These are phyloP conservation scores for Simplicillium aogashimaense DNA, from an alignment of 2,329 filamentous ascomycete species.

Conservation along the genomic window DNA sequence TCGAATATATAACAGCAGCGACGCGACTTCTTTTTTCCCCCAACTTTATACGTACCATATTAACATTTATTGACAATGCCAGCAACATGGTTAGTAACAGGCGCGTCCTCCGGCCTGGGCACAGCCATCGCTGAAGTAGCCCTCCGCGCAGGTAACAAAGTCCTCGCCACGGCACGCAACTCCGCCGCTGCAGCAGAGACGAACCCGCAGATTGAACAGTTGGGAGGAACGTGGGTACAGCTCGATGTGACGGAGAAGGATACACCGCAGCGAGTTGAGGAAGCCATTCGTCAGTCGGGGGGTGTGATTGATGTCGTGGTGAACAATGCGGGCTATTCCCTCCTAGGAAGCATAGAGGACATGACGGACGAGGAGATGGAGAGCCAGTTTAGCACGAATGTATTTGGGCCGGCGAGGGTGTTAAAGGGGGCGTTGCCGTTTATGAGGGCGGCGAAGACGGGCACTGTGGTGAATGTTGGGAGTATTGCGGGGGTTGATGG, in stretches of 20 bases:
- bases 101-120: conserved; percentile 39
- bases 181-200: conserved; percentile 35
- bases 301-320: conserved; percentile 35
- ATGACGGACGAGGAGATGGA: conserved; percentile 29
- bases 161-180: conserved; percentile 37
- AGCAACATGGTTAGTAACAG: conserved; percentile 38
- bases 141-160: conserved; percentile 29
- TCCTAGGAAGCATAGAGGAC: conserved; percentile 29
- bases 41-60: no score
- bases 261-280: conserved; percentile 12
- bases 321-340: conserved; percentile 36
- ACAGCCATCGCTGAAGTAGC: conserved; percentile 26
- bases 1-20: no score
- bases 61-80: no score
- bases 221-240: conserved; percentile 28
- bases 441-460: conserved; percentile 30
- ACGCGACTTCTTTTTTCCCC: no score
- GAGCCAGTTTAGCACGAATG: conserved; percentile 32
- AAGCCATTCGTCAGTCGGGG: conserved; percentile 19
- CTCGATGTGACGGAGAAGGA: conserved; percentile 29
- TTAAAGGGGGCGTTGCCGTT: conserved; percentile 26
- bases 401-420: conserved; percentile 33
- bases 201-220: conserved; percentile 38
- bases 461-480: conserved; percentile 33
- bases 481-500: conserved; percentile 32